Evolutionary conservation across 164 flowering plant genomes (phyloP).

Genomic region (Vitis riparia): DNA sequence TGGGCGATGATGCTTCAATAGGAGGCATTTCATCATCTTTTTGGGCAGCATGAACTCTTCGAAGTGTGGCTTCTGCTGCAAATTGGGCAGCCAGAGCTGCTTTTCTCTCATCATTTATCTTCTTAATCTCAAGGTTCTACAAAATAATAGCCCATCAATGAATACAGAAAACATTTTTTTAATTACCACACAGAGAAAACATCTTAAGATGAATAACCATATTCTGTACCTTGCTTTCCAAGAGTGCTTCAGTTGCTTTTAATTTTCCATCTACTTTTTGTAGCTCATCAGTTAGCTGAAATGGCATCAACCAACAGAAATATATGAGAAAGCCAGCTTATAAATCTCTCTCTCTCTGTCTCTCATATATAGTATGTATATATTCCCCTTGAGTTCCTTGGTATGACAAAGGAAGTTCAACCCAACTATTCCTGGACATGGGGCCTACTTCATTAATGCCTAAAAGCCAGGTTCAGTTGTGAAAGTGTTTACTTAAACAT

Average conservation of each 20-base stretch:
- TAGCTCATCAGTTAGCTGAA: constrained; percentile 62
- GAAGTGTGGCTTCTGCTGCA: constrained; percentile 84
- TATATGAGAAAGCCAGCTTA: not conserved
- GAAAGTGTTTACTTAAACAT: no score
- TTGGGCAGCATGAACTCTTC: constrained; percentile 82
- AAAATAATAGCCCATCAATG: constrained; percentile 9
- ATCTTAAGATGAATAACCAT: not conserved
- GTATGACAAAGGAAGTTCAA: no score
- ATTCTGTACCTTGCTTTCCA: constrained; percentile 58
- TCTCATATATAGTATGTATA: no score
- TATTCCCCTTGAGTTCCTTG: no score
- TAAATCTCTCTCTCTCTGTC: not conserved
- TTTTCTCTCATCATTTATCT: constrained; percentile 73
- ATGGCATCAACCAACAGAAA: constrained; percentile 5
- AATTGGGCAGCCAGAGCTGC: constrained; percentile 72
- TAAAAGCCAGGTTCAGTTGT: no score
- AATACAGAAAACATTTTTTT: constrained; percentile 2
- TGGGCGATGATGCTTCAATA: constrained; percentile 76
- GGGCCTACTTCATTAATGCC: no score
- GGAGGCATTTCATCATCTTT: constrained; percentile 89
- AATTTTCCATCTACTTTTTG: constrained; percentile 60
- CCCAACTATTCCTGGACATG: no score
- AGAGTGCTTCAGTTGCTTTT: constrained; percentile 54
- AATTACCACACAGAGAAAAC: not conserved
- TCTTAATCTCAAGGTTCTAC: constrained; percentile 76